Evolutionary conservation across 768 basidiomycete genomes (phyloP).

Genomic region (Mycena capillaripes): DNA sequence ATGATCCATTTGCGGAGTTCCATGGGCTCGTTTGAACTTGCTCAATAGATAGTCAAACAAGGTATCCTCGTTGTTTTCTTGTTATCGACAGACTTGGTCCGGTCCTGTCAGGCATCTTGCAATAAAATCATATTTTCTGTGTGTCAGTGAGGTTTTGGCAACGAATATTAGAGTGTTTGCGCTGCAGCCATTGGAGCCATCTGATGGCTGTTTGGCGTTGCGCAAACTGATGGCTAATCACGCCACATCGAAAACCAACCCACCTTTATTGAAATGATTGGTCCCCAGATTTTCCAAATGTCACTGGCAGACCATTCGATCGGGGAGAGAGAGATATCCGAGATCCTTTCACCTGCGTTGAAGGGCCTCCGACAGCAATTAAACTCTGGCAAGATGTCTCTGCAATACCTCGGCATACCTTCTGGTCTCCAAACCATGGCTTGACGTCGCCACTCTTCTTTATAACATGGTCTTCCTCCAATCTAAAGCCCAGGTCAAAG

Average conservation of each 20-base stretch:
- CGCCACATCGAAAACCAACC: too few species aligned
- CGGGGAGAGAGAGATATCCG: slow-evolving; percentile 40
- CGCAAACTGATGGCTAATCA: too few species aligned
- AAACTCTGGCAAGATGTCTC: slow-evolving; percentile 25
- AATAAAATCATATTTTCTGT: too few species aligned
- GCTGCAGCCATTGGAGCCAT: too few species aligned
- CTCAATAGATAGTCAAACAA: too few species aligned
- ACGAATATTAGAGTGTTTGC: too few species aligned
- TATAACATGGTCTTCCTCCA: slow-evolving; percentile 42
- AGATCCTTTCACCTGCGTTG: slow-evolving; percentile 35
- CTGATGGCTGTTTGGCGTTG: too few species aligned
- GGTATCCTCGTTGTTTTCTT: too few species aligned
- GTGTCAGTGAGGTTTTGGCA: too few species aligned
- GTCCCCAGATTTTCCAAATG: slow-evolving; percentile 3
- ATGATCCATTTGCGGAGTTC: slow-evolving; percentile 8
- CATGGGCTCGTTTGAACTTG: neutral
- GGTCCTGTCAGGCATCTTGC: too few species aligned
- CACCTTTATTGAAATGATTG: too few species aligned
- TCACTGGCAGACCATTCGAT: slow-evolving; percentile 16
- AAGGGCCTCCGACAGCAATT: slow-evolving; percentile 28
- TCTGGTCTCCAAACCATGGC: slow-evolving; percentile 43
- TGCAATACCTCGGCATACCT: slow-evolving; percentile 35
- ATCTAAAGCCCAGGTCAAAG: slow-evolving; percentile 43
- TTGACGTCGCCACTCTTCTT: slow-evolving; percentile 19
- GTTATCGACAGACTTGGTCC: too few species aligned